phyloP scores from a whole-genome alignment of 345 rosid species.

The Camelina sativa region DNA sequence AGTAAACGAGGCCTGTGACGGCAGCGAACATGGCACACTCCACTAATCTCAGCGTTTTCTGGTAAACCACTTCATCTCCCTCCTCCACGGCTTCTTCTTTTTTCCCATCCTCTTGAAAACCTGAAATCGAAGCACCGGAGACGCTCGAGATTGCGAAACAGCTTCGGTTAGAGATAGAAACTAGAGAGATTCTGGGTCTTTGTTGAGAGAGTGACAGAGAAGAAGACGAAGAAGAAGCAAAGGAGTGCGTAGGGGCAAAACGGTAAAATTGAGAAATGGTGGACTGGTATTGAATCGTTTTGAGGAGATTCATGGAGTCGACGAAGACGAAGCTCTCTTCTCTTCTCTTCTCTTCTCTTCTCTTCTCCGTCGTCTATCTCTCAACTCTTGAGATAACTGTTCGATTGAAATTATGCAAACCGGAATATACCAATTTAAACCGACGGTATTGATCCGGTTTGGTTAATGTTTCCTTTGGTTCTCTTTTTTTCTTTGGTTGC shows the following conservation, averaged over 20 bases:
- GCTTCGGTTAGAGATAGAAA: constrained; percentile 40
- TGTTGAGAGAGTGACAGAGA: constrained; percentile 11
- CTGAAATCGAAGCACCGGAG: constrained; percentile 46
- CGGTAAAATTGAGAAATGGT: constrained; percentile 36
- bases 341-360: background rate
- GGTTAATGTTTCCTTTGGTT: background rate
- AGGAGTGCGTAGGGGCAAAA: constrained; percentile 17
- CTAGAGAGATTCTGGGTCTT: constrained; percentile 36
- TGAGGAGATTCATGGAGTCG: constrained; percentile 60
- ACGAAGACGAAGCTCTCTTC: constrained; percentile 10
- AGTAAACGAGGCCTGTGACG: constrained; percentile 78
- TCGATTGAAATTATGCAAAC: constrained; percentile 17
- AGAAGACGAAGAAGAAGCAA: constrained; percentile 15
- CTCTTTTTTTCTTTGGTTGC: background rate
- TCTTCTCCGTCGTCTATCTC: constrained; percentile 17
- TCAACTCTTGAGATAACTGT: background rate
- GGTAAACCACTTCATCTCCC: constrained; percentile 57
- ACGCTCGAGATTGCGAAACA: constrained; percentile 50
- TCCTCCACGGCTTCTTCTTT: constrained; percentile 52
- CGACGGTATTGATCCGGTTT: constrained; percentile 35
- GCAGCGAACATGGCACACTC: constrained; percentile 97
- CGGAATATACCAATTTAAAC: constrained; percentile 14
- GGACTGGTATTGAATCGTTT: constrained; percentile 44
- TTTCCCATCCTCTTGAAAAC: constrained; percentile 45
- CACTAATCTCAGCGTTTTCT: constrained; percentile 77